A percentile compares a stretch with the other conserved stretches of the same genome.
Conservation (phyloP, 2,329 filamentous ascomycete species). For the Coleophoma cylindrospora region DNA sequence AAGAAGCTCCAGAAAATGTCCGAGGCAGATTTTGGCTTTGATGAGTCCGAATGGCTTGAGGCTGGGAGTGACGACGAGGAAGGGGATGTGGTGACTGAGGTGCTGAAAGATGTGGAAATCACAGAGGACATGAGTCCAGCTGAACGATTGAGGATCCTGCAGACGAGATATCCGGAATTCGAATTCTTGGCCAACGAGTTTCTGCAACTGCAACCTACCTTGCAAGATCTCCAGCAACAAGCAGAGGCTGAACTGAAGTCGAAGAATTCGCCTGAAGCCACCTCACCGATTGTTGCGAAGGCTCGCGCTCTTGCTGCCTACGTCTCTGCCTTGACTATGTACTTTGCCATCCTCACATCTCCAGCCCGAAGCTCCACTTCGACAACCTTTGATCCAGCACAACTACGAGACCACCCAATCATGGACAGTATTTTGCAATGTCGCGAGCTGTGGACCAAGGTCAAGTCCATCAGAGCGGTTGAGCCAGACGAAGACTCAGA, state of each 20-base stretch:
- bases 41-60: constrained; percentile 79
- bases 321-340: constrained; percentile 81
- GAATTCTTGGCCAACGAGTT: constrained; percentile 75
- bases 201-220: constrained; percentile 42
- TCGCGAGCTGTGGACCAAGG: constrained; percentile 72
- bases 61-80: constrained; percentile 44
- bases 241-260: constrained; percentile 36
- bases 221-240: constrained; percentile 53
- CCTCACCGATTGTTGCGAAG: constrained; percentile 49
- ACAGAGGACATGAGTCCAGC: constrained; percentile 71
- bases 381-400: constrained; percentile 65
- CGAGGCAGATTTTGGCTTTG: constrained; percentile 89
- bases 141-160: constrained; percentile 71
- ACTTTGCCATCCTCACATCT: constrained; percentile 89
- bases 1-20: constrained; percentile 88
- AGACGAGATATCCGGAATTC: constrained; percentile 85
- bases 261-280: not conserved
- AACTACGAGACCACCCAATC: constrained; percentile 83
- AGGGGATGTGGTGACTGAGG: constrained; percentile 69
- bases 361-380: constrained; percentile 55
- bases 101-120: constrained; percentile 79
- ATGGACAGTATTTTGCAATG: constrained; percentile 82
- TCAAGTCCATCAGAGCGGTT: constrained; percentile 54
- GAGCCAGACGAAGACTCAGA: constrained; percentile 23
- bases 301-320: constrained; percentile 81